These are phyloP conservation scores for Termitomyces sp. DNA, from an alignment of 768 basidiomycete species.

Conservation along the genomic window DNA sequence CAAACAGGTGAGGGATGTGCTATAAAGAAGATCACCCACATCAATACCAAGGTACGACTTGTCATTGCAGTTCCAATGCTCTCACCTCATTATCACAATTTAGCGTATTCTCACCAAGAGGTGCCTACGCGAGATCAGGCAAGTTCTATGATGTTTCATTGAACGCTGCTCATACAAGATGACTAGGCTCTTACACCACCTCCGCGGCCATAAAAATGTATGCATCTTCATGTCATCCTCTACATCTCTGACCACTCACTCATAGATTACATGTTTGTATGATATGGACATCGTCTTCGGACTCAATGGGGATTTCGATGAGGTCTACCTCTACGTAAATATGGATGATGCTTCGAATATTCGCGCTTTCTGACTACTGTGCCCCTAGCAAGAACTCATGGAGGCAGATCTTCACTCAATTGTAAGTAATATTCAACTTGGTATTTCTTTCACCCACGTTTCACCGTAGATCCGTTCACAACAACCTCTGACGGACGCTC, in stretches of 20 bases:
- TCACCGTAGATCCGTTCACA: constrained; percentile 71
- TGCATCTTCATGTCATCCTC: constrained; percentile 18
- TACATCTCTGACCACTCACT: constrained; percentile 12
- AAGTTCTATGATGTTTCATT: constrained; percentile 17
- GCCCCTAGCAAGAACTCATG: constrained; percentile 91
- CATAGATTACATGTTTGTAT: constrained; percentile 93
- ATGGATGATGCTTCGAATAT: constrained; percentile 6
- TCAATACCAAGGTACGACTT: constrained; percentile 70
- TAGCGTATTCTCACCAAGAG: constrained; percentile 95
- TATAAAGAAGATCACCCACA: constrained; percentile 95
- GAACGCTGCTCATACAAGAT: not conserved
- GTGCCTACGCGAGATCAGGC: constrained; percentile 94
- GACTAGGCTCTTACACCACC: constrained; percentile 86
- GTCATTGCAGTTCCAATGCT: not conserved
- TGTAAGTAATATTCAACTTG: constrained; percentile 42
- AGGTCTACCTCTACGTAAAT: constrained; percentile 90
- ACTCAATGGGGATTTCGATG: constrained; percentile 87
- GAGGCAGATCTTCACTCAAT: constrained; percentile 99
- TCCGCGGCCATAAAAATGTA: constrained; percentile 98
- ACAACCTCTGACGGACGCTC: constrained; percentile 84
- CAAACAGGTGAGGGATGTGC: constrained; percentile 84
- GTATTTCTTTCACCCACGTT: not conserved
- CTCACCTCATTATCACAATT: not conserved
- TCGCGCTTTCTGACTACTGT: constrained; percentile 3
- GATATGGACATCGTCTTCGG: constrained; percentile 98